Evolutionary conservation across 2,329 filamentous ascomycete species (phyloP).

Genomic region (Scedosporium dehoogii): DNA sequence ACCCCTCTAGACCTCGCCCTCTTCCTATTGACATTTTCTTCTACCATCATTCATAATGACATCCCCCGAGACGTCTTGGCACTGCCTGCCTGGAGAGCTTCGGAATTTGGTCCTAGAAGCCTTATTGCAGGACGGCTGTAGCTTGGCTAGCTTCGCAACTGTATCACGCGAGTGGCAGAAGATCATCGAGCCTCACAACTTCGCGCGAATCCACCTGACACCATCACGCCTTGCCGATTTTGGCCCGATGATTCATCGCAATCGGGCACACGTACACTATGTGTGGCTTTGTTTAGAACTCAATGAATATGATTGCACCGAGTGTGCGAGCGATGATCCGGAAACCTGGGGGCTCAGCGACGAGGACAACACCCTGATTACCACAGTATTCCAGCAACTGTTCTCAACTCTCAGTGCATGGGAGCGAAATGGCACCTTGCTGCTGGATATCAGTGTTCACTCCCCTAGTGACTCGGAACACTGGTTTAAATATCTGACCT

Average conservation of each 20-base stretch:
- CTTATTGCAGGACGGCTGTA: slow-evolving; percentile 11
- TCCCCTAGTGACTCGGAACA: slow-evolving; percentile 25
- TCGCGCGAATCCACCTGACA: slow-evolving; percentile 20
- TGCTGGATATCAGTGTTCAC: slow-evolving; percentile 26
- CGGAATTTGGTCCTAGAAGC: background rate
- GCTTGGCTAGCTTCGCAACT: slow-evolving; percentile 15
- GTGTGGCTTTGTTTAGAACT: slow-evolving; percentile 21
- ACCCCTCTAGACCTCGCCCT: background rate
- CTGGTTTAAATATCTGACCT: slow-evolving; percentile 23
- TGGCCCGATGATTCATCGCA: slow-evolving; percentile 17
- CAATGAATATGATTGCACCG: slow-evolving; percentile 14
- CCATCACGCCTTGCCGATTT: slow-evolving; percentile 18
- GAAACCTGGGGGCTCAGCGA: background rate
- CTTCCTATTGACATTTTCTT: background rate
- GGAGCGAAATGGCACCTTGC: slow-evolving; percentile 20
- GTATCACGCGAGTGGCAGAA: slow-evolving; percentile 22
- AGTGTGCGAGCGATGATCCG: slow-evolving; percentile 15
- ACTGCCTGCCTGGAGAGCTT: background rate
- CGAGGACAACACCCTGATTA: slow-evolving; percentile 12
- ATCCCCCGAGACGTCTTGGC: background rate
- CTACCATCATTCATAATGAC: background rate
- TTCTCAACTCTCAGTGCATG: slow-evolving; percentile 21
- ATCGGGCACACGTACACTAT: slow-evolving; percentile 17
- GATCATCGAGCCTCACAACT: slow-evolving; percentile 18
- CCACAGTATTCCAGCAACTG: slow-evolving; percentile 18